Base-by-base conservation (phyloP, 2,329 filamentous ascomycete species). In the Colletotrichum scovillei region DNA sequence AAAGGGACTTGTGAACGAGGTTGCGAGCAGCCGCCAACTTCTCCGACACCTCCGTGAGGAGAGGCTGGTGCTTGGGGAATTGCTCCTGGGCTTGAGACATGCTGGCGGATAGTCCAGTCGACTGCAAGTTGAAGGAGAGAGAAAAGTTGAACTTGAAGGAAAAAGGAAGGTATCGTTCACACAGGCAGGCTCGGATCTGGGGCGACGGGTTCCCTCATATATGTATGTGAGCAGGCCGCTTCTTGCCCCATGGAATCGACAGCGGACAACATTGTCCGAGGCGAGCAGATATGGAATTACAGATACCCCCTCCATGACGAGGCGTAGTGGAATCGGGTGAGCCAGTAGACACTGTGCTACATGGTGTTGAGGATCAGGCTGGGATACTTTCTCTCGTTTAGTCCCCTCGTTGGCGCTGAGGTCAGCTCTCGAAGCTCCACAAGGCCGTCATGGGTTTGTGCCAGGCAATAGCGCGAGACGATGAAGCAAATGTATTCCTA, bases 31-130 rank as follows among this genome's bases (percentile, higher is more conserved):
- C 63, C 22, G 72, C 63, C 63, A 74, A 55, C 58, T 64, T 72
- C 63, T 72, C 67, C 2, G 69, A 11, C 58, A 74, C 35, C 32
- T 63, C 42, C 63, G 42, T 49, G 42, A 49, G 42, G 42, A 49
- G 42, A 8, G 68, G 72, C 63, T 67, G 69, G 57, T 62, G 60
- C 57, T 55, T 74, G 4, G 72, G 72, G 26, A 66, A 73, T 26
- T 71, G 71, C 14, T 73, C 71, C 46, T 49, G 28, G 19, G 35
- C 35, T 60, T 38, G 56, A 66, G 71, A 73, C 71, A 73, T 73
- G 19, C 28, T 49, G 53, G 38, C 24, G n/a, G 24, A 35, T 28
- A 14, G 26, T 65, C 53, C 59, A 58, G 35, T 58, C 26, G 32
- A 35, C 52, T 52, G 26, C 28, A 32, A 66, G 63, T 53, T 38